Evolutionary conservation across 106 monocot genomes (phyloP).

Genomic region (Acanthochlamys bracteata): DNA sequence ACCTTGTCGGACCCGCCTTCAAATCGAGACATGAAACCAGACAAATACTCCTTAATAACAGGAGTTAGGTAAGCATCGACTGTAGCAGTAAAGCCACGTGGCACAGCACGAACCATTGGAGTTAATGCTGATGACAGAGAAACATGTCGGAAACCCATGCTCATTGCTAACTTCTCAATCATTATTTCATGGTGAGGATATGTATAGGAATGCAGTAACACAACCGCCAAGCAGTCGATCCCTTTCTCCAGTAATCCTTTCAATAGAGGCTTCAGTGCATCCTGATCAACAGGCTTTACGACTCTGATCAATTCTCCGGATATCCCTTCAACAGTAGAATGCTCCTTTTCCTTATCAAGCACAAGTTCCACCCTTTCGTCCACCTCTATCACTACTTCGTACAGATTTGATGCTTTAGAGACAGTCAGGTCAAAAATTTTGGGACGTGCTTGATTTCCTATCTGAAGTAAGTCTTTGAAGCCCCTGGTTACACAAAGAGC

Average conservation of each 20-base stretch:
- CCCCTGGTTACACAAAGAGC: constrained; percentile 87
- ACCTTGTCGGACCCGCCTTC: constrained; percentile 55
- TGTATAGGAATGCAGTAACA: constrained; percentile 91
- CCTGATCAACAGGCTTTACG: constrained; percentile 51
- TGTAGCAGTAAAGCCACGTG: constrained; percentile 82
- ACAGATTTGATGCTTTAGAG: constrained; percentile 77
- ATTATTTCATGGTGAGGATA: constrained; percentile 75
- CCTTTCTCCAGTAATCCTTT: constrained; percentile 71
- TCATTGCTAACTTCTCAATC: constrained; percentile 53
- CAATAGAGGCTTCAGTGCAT: constrained; percentile 43
- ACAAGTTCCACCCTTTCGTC: constrained; percentile 89
- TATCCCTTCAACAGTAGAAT: constrained; percentile 43
- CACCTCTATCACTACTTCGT: constrained; percentile 85
- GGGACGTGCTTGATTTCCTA: constrained; percentile 91
- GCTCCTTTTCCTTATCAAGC: constrained; percentile 20
- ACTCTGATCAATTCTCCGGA: constrained; percentile 77
- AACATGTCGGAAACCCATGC: constrained; percentile 80
- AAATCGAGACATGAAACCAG: constrained; percentile 86
- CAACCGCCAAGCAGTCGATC: constrained; percentile 80
- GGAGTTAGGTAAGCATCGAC: constrained; percentile 95
- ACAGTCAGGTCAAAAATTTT: constrained; percentile 89
- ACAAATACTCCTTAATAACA: constrained; percentile 83
- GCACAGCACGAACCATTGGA: constrained; percentile 94
- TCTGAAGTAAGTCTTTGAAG: constrained; percentile 84
- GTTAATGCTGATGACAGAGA: constrained; percentile 85